Conservation (phyloP, 1,139 yeast genomes). For the Spencermartinsiella ligniputridi region DNA sequence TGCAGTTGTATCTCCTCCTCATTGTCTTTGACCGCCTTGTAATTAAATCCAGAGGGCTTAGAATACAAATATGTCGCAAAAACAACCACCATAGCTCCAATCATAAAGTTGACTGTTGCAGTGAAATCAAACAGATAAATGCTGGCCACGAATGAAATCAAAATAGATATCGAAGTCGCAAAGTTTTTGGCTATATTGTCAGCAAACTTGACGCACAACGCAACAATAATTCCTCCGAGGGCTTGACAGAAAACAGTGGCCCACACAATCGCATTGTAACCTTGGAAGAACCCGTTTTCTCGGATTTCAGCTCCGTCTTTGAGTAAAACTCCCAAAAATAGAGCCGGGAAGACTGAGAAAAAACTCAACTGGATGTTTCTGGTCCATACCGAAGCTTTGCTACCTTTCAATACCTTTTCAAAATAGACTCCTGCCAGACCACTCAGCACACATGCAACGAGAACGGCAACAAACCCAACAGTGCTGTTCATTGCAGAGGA, state of each 20-base stretch:
- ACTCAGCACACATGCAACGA: constrained; percentile 36
- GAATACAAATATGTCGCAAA: constrained; percentile 37
- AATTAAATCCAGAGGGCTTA: neutral
- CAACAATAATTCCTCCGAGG: constrained; percentile 40
- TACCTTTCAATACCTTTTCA: constrained; percentile 40
- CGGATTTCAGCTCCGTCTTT: constrained; percentile 35
- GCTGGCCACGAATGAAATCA: constrained; percentile 38
- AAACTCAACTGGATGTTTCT: constrained; percentile 39
- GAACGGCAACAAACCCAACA: constrained; percentile 37
- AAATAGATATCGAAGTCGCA: constrained; percentile 40
- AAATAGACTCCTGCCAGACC: constrained; percentile 43
- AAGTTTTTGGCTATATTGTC: constrained; percentile 42
- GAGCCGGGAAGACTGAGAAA: constrained; percentile 40
- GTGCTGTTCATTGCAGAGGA: constrained; percentile 26
- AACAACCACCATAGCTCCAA: constrained; percentile 37
- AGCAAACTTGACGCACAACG: constrained; percentile 41
- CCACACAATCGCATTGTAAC: constrained; percentile 39
- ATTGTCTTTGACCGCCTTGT: neutral
- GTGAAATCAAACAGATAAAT: constrained; percentile 35
- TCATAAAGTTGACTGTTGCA: constrained; percentile 34
- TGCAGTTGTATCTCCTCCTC: too few relatives aligned
- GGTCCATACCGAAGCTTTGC: constrained; percentile 37
- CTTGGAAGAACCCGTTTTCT: constrained; percentile 38
- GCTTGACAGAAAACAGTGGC: constrained; percentile 39
- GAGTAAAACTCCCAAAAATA: constrained; percentile 35